Percentiles rank a stretch among this genome's conserved stretches.
Conservation (phyloP, 306 rosid genomes). For the Citrullus amarus region DNA sequence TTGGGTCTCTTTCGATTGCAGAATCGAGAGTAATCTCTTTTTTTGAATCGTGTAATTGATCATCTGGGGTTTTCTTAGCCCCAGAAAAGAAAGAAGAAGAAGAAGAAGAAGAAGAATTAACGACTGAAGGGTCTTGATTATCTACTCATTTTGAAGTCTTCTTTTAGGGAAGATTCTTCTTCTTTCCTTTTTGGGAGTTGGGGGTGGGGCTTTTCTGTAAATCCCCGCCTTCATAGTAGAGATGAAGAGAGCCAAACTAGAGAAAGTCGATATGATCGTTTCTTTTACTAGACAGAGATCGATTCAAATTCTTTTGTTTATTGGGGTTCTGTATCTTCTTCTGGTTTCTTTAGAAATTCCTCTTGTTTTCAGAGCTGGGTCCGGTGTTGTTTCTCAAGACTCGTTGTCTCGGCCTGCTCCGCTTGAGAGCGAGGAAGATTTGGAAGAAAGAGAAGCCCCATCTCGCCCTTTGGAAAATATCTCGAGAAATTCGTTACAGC, state of each 20-base stretch:
- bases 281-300: conserved; percentile 55
- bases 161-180: neutral
- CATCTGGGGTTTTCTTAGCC: neutral
- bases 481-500: conserved; percentile 28
- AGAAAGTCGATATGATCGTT: conserved; percentile 25
- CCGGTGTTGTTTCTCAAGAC: conserved; percentile 25
- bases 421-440: conserved; percentile 35
- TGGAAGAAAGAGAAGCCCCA: conserved; percentile 46
- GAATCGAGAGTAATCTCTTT: neutral
- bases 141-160: neutral
- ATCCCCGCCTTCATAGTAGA: conserved; percentile 3
- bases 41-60: neutral
- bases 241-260: conserved; percentile 54
- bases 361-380: conserved; percentile 43
- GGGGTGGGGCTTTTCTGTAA: neutral
- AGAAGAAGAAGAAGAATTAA: neutral
- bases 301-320: conserved; percentile 44
- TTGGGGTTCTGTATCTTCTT: conserved; percentile 41
- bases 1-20: neutral
- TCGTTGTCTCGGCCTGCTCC: conserved; percentile 19
- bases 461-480: conserved; percentile 42
- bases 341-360: conserved; percentile 65
- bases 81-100: neutral
- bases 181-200: neutral
- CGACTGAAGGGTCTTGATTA: neutral